Evolutionary conservation across 305 asterid species (phyloP), one percentile per base, ranked within the genome.

Genomic region (Solanum chacoense): DNA sequence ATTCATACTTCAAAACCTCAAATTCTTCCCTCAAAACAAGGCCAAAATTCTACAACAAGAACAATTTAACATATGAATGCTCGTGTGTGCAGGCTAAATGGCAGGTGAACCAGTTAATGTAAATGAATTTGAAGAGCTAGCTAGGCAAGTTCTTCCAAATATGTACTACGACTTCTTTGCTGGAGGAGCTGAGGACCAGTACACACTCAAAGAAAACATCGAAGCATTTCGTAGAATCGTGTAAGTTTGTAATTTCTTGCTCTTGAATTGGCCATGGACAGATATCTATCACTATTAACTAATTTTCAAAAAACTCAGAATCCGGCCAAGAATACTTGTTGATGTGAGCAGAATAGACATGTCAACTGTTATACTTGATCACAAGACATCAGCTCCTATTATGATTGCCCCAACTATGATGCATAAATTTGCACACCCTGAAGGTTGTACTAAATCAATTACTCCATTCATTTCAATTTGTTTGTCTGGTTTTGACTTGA

Each of bases 171-270:
- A 94, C 91, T 93, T 36, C 85, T 92, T 88, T 22, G 89, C 94
- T 26, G 97, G 95, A 32, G 97, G 97, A 88, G 93, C 97, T 42
- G 98, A 95, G 92, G 97, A 95, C 40, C 92, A 94, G 84, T 92
- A 91, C 84, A 95, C 97, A n/a, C 94, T 93, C 4, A 32, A 91
- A 89, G 93, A 94, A 88, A 95, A 95, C 16, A 90, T 88, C 14
- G 91, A 92, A 88, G 95, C 97, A 14, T 94, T 93, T 93, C 88
- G 38, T 14, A 90, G 93, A 88, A 95, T 94, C 78, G 85, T 22
- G 97, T 91, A 91, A 93, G 91, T 72, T 86, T 86, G 67, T 29
- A 26, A 34, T 10, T 79, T 72, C 71, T 75, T 79, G 3, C 90
- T 71, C 81, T 75, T 75, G 81, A 18, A 10, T 20, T 20, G 28